Evolutionary conservation across 192 early-diverging fungal genomes (phyloP), one percentile per base, ranked within the genome.

Genomic region (Geosiphon pyriformis): DNA sequence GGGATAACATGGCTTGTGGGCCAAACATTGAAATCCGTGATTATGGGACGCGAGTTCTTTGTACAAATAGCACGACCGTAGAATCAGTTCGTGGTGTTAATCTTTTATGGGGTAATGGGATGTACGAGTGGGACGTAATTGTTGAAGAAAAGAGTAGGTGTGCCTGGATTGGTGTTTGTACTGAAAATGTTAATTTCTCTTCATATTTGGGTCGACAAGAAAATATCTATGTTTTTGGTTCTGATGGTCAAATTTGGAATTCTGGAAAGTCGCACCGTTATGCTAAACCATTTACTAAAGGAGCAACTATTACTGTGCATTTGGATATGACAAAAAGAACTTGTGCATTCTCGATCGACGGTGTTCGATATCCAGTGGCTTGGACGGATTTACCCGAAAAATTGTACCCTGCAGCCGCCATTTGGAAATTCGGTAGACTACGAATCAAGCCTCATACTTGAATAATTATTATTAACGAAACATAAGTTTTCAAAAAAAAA

Each of bases 281-380:
- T 60, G 66, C 6, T 25, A 27, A 23, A 8, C 2, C 33, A 20
- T 67, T 67, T 25, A 49, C 27, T 6, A 17, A 29, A 37, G 32
- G 32, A 0, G 31, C 30, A 61, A 35, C 42, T 26, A 25, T 69
- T 31, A 69, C 54, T 18, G 25, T 69, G 29, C 33, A 62, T 61
- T 23, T 69, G 4, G 48, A 69, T 26, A 69, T 69, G 68, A 69
- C 34, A 15, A 34, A 58, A 31, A 33, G 61, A 34, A 64, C 68
- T 7, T 47, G 26, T 25, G 33, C 18, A 0, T 61, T 60, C 8
- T 49, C 59, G 0, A 62, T 69, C 31, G 59, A 69, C 35, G 68
- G 57, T 18, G 32, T 37, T 3, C 63, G 20, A 15, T 52, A 48
- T 51, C 18, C 25, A 3, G 26, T 49, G 8, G 68, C 37, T 8